Conservation (phyloP, 1,284 basidiomycete species). For the Fomitopsis betulina region DNA sequence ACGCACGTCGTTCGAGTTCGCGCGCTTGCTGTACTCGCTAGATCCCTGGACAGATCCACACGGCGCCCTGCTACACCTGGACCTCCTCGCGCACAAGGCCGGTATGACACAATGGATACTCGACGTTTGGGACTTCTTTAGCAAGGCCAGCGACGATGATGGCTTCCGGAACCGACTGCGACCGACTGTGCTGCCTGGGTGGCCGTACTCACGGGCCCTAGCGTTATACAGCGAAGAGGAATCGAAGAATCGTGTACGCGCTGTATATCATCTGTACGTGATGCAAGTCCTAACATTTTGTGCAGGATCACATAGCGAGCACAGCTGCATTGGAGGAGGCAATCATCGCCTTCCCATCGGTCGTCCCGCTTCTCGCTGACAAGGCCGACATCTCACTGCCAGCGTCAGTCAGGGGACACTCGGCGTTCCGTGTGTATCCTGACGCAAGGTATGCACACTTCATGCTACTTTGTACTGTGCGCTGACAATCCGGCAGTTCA, state of each 20-base stretch:
- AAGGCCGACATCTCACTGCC: constrained; percentile 74
- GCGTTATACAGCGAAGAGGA: constrained; percentile 60
- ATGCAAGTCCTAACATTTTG: not conserved
- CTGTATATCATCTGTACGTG: not conserved
- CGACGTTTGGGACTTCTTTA: constrained; percentile 54
- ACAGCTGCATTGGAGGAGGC: constrained; percentile 69
- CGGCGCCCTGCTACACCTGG: constrained; percentile 78
- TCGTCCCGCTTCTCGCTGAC: constrained; percentile 78
- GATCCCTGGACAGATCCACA: constrained; percentile 86
- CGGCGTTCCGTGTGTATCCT: constrained; percentile 65
- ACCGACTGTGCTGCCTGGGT: constrained; percentile 70
- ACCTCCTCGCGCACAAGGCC: constrained; percentile 78
- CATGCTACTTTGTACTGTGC: constrained; percentile 16
- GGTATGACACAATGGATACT: constrained; percentile 80
- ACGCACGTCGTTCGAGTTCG: constrained; percentile 86
- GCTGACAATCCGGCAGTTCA: constrained; percentile 15
- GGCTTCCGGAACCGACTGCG: constrained; percentile 37
- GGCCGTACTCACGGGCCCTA: constrained; percentile 75
- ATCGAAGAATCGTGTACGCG: constrained; percentile 40
- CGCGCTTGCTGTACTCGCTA: constrained; percentile 74
- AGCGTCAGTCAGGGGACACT: constrained; percentile 49
- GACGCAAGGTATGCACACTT: constrained; percentile 46
- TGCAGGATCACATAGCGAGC: constrained; percentile 41
- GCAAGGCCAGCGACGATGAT: constrained; percentile 23
- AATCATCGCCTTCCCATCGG: constrained; percentile 72